Conservation (phyloP, 495 filamentous ascomycete species). For the Xylaria telfairii region DNA sequence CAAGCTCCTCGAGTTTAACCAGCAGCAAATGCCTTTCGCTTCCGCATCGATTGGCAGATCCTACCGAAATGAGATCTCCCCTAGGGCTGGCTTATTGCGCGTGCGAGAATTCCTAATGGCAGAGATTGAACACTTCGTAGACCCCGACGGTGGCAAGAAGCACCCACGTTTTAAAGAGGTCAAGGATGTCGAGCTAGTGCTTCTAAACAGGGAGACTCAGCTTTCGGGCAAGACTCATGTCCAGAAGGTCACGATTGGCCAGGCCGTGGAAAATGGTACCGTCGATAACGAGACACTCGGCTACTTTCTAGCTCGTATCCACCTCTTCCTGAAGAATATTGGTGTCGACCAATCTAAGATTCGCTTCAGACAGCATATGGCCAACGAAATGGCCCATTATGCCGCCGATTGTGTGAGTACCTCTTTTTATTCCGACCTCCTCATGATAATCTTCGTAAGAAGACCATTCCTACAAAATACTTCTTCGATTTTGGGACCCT, state of each 20-base stretch:
- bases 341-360: conserved; percentile 67
- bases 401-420: conserved; percentile 61
- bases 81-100: conserved; percentile 72
- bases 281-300: conserved; percentile 76
- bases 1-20: conserved; percentile 81
- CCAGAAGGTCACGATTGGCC: conserved; percentile 60
- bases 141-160: conserved; percentile 73
- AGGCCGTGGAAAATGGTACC: conserved; percentile 63
- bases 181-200: conserved; percentile 65
- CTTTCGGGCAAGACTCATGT: conserved; percentile 63
- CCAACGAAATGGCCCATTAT: conserved; percentile 77
- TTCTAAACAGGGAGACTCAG: conserved; percentile 65
- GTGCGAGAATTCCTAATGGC: conserved; percentile 85
- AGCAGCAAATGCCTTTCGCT: conserved; percentile 75
- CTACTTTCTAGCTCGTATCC: conserved; percentile 71
- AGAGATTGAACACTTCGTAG: conserved; percentile 83
- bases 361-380: conserved; percentile 74
- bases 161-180: conserved; percentile 74
- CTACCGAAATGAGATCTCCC: conserved; percentile 82
- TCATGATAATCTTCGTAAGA: no score
- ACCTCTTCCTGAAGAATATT: conserved; percentile 66
- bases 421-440: not conserved
- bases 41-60: conserved; percentile 80
- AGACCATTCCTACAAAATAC: not conserved
- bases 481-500: not conserved